Base-by-base conservation (phyloP, 768 basidiomycete genomes). In the Rhizopogon vinicolor region DNA sequence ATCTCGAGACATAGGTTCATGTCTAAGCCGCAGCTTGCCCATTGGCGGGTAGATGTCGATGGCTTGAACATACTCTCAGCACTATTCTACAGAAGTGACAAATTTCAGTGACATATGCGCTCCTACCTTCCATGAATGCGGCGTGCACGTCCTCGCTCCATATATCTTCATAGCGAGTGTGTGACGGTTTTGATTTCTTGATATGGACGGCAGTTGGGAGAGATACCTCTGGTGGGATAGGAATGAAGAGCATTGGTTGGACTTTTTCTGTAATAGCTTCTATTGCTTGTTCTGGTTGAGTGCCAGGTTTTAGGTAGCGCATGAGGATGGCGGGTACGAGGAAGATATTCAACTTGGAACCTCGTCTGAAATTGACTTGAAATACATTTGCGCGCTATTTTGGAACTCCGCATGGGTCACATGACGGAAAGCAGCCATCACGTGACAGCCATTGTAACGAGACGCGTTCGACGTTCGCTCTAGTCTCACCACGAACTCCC, bases 61-160 rank as follows among this genome's bases (percentile, higher is more conserved):
- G 10, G 68, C 68, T 70, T 56, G 10, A 41, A 44, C n/a, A 58
- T 16, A 54, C 60, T 51, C 52, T 48, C 8, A 49, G 39, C 13
- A 28, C 55, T 41, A 8, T 48, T 44, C 29, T 25, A 31, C 45
- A 8, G 45, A n/a, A 22, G 41, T 9, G 7, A 33, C 39, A 50
- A 10, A 37, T 22, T 37, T 49, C 14, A 14, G 33, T 3, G 33
- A 37, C 19, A 41, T 18, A 5, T 2, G 7, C 7, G 35, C 33
- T 58, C 67, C 2, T n/a, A 72, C 68, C 68, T 71, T 70, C 69
- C 68, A 72, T 71, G 40, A 70, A 70, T 8, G 71, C 68, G 51
- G 68, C 63, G 65, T 70, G 69, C 51, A 70, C 69, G 43, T 70
- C 71, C 22, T 63, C 67, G 1, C 66, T 64, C 68, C 68, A 72